phyloP scores from a whole-genome alignment of 176 grass and related monocot species.

The Zea mays region Zm-B73-REFERENCE-NAM-5.0 NC_050103.1:171759501-171760000 shows the following conservation, averaged over 20 bases:
- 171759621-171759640: too few relatives aligned
- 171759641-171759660: too few relatives aligned
- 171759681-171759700: slow-evolving; percentile 3
- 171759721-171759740: slow-evolving; percentile 8
- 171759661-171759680: not conserved
- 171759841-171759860: slow-evolving; percentile 14
- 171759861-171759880: slow-evolving; percentile 19
- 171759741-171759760: slow-evolving; percentile 38
- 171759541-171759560: too few relatives aligned
- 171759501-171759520: too few relatives aligned
- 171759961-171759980: too few relatives aligned
- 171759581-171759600: too few relatives aligned
- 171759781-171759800: not conserved
- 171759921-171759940: slow-evolving; percentile 23
- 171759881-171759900: slow-evolving; percentile 13
- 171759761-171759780: slow-evolving; percentile 7
- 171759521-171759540: too few relatives aligned
- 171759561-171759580: too few relatives aligned
- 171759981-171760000: too few relatives aligned
- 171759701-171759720: not conserved
- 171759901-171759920: not conserved
- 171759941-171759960: too few relatives aligned
- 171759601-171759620: too few relatives aligned
- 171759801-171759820: slow-evolving; percentile 39
- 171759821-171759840: slow-evolving; percentile 22